Percentiles rank a stretch among this genome's conserved stretches.
phyloP scores from a whole-genome alignment of 495 filamentous ascomycete species.

The Penicillium bialowiezense region DNA sequence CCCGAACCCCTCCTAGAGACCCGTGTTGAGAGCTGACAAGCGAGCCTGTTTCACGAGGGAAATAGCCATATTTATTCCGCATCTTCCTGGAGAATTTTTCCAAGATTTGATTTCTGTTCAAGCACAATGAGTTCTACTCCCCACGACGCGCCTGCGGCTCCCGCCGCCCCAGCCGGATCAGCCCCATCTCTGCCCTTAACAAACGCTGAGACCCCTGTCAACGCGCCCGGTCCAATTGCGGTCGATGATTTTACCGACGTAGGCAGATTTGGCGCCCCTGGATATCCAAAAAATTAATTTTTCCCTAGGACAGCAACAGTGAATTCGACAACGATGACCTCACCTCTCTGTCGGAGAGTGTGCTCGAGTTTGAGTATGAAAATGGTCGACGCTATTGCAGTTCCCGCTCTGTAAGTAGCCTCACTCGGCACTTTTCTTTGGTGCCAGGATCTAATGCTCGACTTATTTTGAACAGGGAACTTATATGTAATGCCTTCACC shows the following conservation, averaged over 20 bases:
- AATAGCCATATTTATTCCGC: constrained; percentile 2
- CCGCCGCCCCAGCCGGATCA: constrained; percentile 7
- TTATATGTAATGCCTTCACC: constrained; percentile 17
- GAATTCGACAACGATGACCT: constrained; percentile 9
- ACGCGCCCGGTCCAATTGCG: constrained; percentile 10
- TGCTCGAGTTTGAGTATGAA: constrained; percentile 41
- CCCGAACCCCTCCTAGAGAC: constrained; percentile 2
- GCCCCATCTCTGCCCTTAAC: constrained; percentile 1
- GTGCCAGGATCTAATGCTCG: background rate
- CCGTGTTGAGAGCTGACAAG: background rate
- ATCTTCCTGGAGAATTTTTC: background rate
- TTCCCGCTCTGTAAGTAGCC: constrained; percentile 49
- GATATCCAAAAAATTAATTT: background rate
- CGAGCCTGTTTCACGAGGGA: background rate
- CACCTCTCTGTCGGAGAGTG: constrained; percentile 24
- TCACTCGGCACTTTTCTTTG: background rate
- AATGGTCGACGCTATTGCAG: constrained; percentile 66
- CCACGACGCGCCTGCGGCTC: background rate
- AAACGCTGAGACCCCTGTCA: constrained; percentile 3
- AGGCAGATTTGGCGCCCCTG: constrained; percentile 1
- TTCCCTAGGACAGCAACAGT: background rate
- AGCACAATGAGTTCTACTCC: background rate
- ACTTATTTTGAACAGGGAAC: background rate
- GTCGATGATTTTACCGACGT: constrained; percentile 14
- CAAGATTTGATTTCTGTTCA: background rate